Base-by-base conservation (phyloP, 768 basidiomycete species). In the Basidioascus undulatus region DNA sequence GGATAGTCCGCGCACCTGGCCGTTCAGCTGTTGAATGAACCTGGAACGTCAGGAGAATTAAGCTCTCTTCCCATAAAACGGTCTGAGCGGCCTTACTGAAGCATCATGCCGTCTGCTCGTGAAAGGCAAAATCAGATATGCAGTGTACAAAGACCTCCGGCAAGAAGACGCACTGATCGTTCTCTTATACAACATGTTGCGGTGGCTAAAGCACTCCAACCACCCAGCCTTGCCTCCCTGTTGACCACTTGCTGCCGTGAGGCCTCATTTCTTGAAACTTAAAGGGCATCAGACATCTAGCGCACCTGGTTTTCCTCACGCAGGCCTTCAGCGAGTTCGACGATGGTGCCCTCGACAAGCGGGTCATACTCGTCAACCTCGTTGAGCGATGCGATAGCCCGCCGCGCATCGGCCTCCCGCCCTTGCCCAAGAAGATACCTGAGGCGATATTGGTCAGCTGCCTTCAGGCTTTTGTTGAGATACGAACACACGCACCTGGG, bases 1-100 rank as follows among this genome's bases (percentile, higher is more conserved):
- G n/a, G n/a, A n/a, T n/a, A n/a, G n/a, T n/a, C n/a, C n/a, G n/a
- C n/a, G n/a, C n/a, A n/a, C n/a, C 55, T 81, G 76, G 12, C 76
- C 76, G 43, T 79, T 76, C 24, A 80, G 57, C 48, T 80, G 76
- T 48, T 80, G 76, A 39, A 81, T 70, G 51, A 79, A 78, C n/a
- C 44, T 52, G 49, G 21, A 55, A 44, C 49, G 32, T 49, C 36
- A 37, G 35, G 4, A 45, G 34, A 26, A 30, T 19, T 8, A 11
- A 15, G 24, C 18, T 25, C 28, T n/a, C 8, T 18, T 10, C 8
- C 21, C 28, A 15, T 30, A 9, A 9, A 30, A 30, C 10, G 28
- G 9, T 9, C 28, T 30, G 28, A 30, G 35, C 10, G 34, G n/a
- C n/a, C n/a, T n/a, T n/a, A n/a, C 47, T 77, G 76, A 33, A 77